These are phyloP conservation scores for Lachancea fermentati DNA, from an alignment of 805 yeast genomes.

Conservation along the genomic window DNA sequence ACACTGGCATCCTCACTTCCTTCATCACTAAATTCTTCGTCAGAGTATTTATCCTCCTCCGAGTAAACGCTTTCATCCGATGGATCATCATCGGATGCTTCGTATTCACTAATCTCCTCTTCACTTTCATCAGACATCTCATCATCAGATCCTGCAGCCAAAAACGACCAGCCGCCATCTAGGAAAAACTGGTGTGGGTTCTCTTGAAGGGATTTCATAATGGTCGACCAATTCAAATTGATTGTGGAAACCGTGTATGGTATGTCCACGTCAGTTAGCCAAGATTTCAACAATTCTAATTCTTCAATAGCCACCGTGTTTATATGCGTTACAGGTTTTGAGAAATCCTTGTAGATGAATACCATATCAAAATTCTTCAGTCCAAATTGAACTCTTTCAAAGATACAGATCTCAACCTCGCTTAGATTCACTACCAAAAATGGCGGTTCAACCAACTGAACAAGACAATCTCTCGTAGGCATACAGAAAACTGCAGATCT, in stretches of 20 bases:
- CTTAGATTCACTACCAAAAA: constrained; percentile 85
- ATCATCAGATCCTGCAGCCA: constrained; percentile 81
- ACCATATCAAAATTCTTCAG: constrained; percentile 94
- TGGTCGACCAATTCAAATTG: constrained; percentile 91
- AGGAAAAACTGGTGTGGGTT: constrained; percentile 92
- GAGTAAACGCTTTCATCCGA: constrained; percentile 38
- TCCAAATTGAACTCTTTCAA: constrained; percentile 97
- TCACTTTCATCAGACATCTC: constrained; percentile 64
- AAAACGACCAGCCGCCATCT: constrained; percentile 95
- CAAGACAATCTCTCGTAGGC: constrained; percentile 95
- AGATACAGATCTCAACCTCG: constrained; percentile 90
- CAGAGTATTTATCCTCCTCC: constrained; percentile 33
- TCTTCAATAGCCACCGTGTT: constrained; percentile 93
- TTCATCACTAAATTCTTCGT: constrained; percentile 24
- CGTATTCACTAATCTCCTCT: constrained; percentile 52
- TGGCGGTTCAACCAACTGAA: constrained; percentile 92
- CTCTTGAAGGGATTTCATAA: constrained; percentile 87
- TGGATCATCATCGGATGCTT: constrained; percentile 41
- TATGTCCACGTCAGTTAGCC: constrained; percentile 97
- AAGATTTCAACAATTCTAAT: constrained; percentile 86
- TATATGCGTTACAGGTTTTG: constrained; percentile 81
- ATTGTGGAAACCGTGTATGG: constrained; percentile 93
- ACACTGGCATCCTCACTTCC: constrained; percentile 32
- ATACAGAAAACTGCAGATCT: constrained; percentile 90
- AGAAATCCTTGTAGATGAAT: constrained; percentile 90